phyloP scores from a whole-genome alignment of 1,284 basidiomycete genomes.

The Microbotryum violaceum region DNA sequence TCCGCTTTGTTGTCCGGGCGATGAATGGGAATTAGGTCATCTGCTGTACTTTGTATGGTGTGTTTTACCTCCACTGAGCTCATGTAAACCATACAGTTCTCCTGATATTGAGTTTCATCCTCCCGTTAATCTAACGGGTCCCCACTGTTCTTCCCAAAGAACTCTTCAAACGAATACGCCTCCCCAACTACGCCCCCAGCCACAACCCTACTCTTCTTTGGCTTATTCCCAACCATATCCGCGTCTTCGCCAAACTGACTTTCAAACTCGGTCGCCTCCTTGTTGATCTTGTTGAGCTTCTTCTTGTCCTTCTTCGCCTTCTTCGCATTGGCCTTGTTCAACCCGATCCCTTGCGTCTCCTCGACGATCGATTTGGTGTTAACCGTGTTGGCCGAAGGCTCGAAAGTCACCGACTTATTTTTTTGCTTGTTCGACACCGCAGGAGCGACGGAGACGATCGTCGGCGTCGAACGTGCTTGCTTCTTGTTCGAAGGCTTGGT shows the following conservation, averaged over 20 bases:
- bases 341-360: conserved; percentile 28
- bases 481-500: conserved; percentile 11
- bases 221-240: conserved; percentile 5
- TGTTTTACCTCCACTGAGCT: no score
- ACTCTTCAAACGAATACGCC: no score
- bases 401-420: conserved; percentile 30
- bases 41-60: no score
- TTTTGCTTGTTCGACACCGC: conserved; percentile 23
- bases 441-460: conserved; percentile 36
- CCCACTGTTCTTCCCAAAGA: no score
- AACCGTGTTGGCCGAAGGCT: conserved; percentile 20
- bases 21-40: no score
- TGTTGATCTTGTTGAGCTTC: conserved; percentile 22
- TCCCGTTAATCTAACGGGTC: no score
- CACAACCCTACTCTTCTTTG: no score
- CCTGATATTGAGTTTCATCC: no score
- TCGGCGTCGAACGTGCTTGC: conserved; percentile 16
- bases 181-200: no score
- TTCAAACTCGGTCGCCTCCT: conserved; percentile 22
- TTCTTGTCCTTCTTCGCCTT: conserved; percentile 36
- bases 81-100: no score
- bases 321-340: conserved; percentile 36
- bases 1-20: no score
- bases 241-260: conserved; percentile 26
- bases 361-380: conserved; percentile 17